Evolutionary conservation across 192 early-diverging fungal genomes (phyloP).

Genomic region (Rhizoclosmatium sp.): DNA sequence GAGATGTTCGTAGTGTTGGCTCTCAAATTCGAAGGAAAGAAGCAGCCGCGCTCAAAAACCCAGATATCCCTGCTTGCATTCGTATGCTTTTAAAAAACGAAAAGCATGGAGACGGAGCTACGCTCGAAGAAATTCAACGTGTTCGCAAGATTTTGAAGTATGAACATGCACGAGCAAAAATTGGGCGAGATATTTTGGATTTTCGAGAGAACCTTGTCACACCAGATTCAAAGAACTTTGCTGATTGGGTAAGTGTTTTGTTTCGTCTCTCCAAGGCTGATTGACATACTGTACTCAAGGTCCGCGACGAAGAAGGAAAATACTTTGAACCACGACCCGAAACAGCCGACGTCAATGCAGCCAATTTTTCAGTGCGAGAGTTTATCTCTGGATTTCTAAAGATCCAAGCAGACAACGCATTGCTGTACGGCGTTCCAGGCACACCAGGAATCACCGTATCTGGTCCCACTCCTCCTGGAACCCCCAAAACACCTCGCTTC

Average conservation of each 20-base stretch:
- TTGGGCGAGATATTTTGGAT: conserved; percentile 27
- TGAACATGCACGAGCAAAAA: conserved; percentile 14
- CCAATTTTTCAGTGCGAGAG: conserved; percentile 19
- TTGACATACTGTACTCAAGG: neutral
- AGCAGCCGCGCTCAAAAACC: neutral
- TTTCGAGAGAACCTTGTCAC: conserved; percentile 20
- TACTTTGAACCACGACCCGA: neutral
- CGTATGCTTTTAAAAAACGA: conserved; percentile 16
- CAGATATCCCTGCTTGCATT: neutral
- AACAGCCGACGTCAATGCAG: neutral
- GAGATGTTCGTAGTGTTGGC: conserved; percentile 23
- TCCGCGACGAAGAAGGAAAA: conserved; percentile 22
- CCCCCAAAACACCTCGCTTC: neutral
- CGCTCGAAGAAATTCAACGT: conserved; percentile 23
- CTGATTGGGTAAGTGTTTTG: conserved; percentile 24
- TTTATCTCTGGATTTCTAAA: conserved; percentile 19
- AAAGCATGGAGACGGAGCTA: conserved; percentile 16
- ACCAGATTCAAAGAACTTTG: conserved; percentile 21
- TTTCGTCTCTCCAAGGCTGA: neutral
- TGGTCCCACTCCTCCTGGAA: neutral
- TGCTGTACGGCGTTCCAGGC: neutral
- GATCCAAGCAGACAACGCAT: neutral
- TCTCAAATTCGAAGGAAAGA: conserved; percentile 14
- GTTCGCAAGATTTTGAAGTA: conserved; percentile 20
- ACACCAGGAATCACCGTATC: neutral